phyloP scores from a whole-genome alignment of 2,329 filamentous ascomycete species.

The Alternaria triticimaculans region DNA sequence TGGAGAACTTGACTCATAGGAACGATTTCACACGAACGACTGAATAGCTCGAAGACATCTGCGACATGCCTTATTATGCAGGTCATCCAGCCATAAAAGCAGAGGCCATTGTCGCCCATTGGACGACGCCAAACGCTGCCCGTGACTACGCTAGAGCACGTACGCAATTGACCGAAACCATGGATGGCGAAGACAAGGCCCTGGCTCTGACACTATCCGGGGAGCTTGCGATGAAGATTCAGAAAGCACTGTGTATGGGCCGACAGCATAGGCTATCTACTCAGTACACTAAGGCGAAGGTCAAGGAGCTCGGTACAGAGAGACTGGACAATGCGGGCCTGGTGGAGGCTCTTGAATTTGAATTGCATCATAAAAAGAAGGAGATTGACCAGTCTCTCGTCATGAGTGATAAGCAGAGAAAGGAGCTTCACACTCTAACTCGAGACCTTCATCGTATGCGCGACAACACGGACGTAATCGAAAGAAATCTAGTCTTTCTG shows the following conservation, averaged over 20 bases:
- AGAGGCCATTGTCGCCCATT: no score
- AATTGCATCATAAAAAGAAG: background rate
- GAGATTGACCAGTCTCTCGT: background rate
- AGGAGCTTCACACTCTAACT: background rate
- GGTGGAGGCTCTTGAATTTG: background rate
- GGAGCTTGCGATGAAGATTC: background rate
- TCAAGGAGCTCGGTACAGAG: background rate
- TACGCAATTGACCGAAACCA: no score
- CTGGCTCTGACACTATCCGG: background rate
- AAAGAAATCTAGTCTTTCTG: rapidly evolving
- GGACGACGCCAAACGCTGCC: no score
- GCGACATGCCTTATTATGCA: no score
- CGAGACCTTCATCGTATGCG: background rate
- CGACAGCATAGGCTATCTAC: background rate
- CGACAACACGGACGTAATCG: background rate
- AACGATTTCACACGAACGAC: no score
- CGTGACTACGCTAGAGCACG: no score
- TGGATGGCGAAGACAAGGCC: background rate
- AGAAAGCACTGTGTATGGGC: background rate
- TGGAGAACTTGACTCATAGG: no score
- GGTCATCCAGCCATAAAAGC: no score
- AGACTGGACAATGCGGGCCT: background rate
- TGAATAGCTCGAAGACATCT: no score
- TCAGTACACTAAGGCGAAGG: background rate
- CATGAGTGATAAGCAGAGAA: background rate